A percentile compares a stretch with the other conserved stretches of the same genome.
These are phyloP conservation scores for Coemansia asiatica DNA, from an alignment of 192 early-diverging fungal genomes.

Conservation along the genomic window DNA sequence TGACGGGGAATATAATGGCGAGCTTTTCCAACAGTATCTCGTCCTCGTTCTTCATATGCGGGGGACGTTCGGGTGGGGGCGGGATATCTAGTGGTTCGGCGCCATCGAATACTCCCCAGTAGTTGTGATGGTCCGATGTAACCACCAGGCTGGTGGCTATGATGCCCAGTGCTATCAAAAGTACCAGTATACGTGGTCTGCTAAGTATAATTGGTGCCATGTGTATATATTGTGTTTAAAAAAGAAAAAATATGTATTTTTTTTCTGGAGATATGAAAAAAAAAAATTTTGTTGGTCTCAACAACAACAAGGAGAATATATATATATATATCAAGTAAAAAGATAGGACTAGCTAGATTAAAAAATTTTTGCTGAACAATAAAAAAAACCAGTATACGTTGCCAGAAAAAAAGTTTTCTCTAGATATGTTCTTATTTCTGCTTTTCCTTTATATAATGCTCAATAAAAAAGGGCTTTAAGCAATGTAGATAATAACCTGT, in stretches of 20 bases:
- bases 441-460: no score
- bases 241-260: neutral
- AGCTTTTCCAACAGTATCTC: slow-evolving; percentile 21
- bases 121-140: slow-evolving; percentile 19
- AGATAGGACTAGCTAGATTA: no score
- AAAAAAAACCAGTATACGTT: no score
- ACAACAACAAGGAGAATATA: neutral
- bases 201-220: slow-evolving; percentile 5
- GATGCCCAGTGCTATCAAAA: slow-evolving; percentile 18
- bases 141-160: slow-evolving; percentile 18
- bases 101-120: slow-evolving; percentile 21
- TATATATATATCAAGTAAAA: slow-evolving; percentile 1
- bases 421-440: no score
- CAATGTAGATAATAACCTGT: no score
- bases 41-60: slow-evolving; percentile 1
- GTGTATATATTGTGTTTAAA: neutral
- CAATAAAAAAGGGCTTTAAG: no score
- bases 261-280: neutral
- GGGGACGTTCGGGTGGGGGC: neutral
- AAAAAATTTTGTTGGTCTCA: neutral
- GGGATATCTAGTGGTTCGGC: neutral
- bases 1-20: slow-evolving; percentile 43
- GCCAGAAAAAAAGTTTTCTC: no score
- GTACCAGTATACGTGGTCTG: slow-evolving; percentile 11
- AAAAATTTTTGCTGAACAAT: no score